These are phyloP conservation scores for Cercospora citrullina DNA, from an alignment of 2,329 filamentous ascomycete species.

Conservation along the genomic window DNA sequence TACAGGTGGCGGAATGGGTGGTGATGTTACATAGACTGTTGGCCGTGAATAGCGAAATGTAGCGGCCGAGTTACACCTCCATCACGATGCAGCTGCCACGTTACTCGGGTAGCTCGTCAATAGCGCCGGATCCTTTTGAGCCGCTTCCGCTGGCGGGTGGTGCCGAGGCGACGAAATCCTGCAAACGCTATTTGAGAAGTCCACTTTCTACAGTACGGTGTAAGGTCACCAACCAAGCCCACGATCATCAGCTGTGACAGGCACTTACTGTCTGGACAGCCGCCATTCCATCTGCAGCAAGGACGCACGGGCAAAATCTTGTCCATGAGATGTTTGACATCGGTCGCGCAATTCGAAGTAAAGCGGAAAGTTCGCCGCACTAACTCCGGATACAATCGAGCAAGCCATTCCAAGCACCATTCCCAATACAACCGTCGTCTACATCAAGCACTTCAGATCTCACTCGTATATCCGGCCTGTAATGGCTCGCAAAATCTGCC, in stretches of 20 bases:
- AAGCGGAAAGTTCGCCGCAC: background rate
- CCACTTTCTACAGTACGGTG: background rate
- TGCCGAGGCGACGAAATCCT: background rate
- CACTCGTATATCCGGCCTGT: background rate
- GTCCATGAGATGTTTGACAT: background rate
- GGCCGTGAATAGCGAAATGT: background rate
- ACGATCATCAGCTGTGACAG: no score
- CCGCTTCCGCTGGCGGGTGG: background rate
- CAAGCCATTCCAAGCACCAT: background rate
- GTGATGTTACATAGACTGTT: background rate
- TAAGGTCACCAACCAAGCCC: background rate
- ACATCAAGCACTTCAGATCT: background rate
- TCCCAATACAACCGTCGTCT: background rate
- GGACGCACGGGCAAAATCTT: background rate
- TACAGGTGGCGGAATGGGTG: background rate
- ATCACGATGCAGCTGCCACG: conserved; percentile 5
- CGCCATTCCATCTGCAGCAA: no score
- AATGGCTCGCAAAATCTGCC: background rate
- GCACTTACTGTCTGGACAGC: no score
- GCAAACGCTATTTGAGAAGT: background rate
- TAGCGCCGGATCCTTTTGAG: background rate
- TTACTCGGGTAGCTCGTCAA: conserved; percentile 8
- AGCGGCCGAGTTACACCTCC: background rate
- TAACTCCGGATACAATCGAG: background rate
- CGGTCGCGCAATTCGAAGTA: background rate